Conservation (phyloP, 495 filamentous ascomycete genomes). For the Aspergillus bridgeri region DNA sequence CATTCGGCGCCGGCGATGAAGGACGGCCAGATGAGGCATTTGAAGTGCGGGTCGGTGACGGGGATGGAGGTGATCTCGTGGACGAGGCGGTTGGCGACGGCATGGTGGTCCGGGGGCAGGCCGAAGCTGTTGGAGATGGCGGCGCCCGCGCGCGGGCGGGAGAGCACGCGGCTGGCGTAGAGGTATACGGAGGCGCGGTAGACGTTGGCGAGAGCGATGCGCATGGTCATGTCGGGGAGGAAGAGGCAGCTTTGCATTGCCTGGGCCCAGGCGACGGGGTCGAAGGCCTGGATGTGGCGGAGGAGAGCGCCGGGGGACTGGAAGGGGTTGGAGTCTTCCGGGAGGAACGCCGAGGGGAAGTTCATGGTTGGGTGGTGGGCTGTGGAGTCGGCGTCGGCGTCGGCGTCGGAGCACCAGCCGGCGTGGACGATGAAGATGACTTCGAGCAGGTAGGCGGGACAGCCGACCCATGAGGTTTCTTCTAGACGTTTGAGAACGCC, state of each 20-base stretch:
- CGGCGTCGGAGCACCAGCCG: conserved; percentile 35
- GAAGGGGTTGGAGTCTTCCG: conserved; percentile 25
- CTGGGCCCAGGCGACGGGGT: conserved; percentile 41
- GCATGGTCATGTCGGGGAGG: conserved; percentile 36
- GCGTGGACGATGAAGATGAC: conserved; percentile 47
- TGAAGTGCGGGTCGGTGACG: conserved; percentile 42
- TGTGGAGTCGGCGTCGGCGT: conserved; percentile 17
- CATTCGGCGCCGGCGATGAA: conserved; percentile 49
- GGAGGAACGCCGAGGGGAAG: conserved; percentile 25
- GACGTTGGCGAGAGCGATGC: conserved; percentile 39
- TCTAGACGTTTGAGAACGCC: conserved; percentile 43
- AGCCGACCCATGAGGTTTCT: conserved; percentile 47
- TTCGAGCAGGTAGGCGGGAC: conserved; percentile 46
- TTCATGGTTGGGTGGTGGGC: conserved; percentile 28
- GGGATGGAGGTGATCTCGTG: conserved; percentile 37
- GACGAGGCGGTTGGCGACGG: conserved; percentile 34
- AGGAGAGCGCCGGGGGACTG: conserved; percentile 36
- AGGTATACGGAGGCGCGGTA: conserved; percentile 47
- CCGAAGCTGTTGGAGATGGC: conserved; percentile 27
- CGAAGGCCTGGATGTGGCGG: conserved; percentile 43
- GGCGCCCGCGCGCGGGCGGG: conserved; percentile 27
- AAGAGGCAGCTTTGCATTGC: conserved; percentile 39
- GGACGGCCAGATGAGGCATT: conserved; percentile 48
- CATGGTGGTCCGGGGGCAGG: conserved; percentile 33
- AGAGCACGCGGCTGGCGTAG: conserved; percentile 44